Conservation (phyloP, 176 grass and related monocot species). For the Avena atlantica region DNA sequence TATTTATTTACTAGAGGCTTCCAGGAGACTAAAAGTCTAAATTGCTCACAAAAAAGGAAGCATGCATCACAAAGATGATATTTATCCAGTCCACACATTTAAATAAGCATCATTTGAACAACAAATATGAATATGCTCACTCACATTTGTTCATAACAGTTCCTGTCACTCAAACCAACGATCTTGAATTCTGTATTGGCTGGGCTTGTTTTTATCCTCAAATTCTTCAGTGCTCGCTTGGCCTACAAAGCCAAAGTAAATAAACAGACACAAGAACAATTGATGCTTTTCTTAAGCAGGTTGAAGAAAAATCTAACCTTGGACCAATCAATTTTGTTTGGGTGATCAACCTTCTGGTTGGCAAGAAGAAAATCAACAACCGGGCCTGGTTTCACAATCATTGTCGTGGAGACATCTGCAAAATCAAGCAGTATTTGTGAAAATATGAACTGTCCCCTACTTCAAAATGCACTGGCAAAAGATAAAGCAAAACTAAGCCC, state of each 20-base stretch:
- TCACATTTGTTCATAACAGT: conserved; percentile 60
- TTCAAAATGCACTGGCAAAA: not conserved
- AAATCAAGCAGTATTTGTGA: conserved; percentile 1
- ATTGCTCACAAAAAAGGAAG: too few species aligned
- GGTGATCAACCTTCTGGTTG: conserved; percentile 73
- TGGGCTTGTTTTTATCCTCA: conserved; percentile 64
- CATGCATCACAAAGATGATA: too few species aligned
- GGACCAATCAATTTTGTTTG: conserved; percentile 67
- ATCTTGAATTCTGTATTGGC: conserved; percentile 79
- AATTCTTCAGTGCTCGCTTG: conserved; percentile 72
- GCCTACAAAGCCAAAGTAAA: conserved; percentile 47
- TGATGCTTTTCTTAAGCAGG: not conserved
- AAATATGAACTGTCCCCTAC: not conserved
- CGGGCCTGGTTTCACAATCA: conserved; percentile 91
- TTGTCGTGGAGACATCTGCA: conserved; percentile 93
- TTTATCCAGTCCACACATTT: not conserved
- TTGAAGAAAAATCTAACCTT: conserved; percentile 50
- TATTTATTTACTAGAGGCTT: too few species aligned
- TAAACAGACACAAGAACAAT: not conserved
- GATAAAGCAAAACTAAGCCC: not conserved
- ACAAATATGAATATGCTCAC: not conserved
- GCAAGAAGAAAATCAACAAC: conserved; percentile 84
- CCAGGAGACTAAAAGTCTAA: too few species aligned
- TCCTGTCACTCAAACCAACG: conserved; percentile 71
- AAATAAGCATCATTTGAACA: not conserved